Conservation (phyloP, 768 basidiomycete species). For the Trametes cinnabarina region DNA sequence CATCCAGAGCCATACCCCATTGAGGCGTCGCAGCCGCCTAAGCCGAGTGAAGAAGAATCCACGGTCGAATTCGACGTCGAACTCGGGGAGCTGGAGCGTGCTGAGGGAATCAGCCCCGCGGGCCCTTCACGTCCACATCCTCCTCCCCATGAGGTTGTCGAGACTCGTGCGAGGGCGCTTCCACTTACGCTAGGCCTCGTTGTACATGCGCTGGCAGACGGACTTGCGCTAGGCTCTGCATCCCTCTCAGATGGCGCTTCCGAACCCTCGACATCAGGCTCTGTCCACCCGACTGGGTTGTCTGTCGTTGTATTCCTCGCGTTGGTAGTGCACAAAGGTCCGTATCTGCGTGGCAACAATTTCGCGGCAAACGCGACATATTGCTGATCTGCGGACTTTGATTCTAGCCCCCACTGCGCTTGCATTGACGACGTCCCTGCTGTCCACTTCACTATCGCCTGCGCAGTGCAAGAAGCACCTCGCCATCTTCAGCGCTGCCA, state of each 20-base stretch:
- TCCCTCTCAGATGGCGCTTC: slow-evolving; percentile 36
- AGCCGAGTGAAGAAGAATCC: slow-evolving; percentile 17
- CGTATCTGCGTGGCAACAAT: not conserved
- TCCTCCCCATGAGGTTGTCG: slow-evolving; percentile 6
- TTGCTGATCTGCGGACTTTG: not conserved
- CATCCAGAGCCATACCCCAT: slow-evolving; percentile 41
- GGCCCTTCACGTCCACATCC: not conserved
- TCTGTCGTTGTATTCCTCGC: slow-evolving; percentile 89
- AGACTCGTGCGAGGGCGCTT: slow-evolving; percentile 46
- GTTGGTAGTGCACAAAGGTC: slow-evolving; percentile 88
- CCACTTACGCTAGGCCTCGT: slow-evolving; percentile 83
- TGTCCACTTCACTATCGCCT: slow-evolving; percentile 71
- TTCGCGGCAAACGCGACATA: not conserved
- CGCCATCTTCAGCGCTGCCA: slow-evolving; percentile 75
- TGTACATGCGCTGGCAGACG: slow-evolving; percentile 88
- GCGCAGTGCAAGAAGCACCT: slow-evolving; percentile 72
- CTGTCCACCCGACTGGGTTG: slow-evolving; percentile 36
- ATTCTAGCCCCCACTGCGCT: slow-evolving; percentile 82
- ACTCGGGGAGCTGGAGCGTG: slow-evolving; percentile 54
- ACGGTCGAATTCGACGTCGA: slow-evolving; percentile 61
- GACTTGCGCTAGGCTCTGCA: slow-evolving; percentile 86
- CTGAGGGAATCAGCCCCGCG: slow-evolving; percentile 30
- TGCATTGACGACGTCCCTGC: slow-evolving; percentile 80
- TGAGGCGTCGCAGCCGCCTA: slow-evolving; percentile 23
- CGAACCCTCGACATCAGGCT: slow-evolving; percentile 28